Percentiles rank a stretch among this genome's conserved stretches.
These are phyloP conservation scores for Singerocomus rubriflavus DNA, from an alignment of 1,284 basidiomycete species.

Conservation along the genomic window DNA sequence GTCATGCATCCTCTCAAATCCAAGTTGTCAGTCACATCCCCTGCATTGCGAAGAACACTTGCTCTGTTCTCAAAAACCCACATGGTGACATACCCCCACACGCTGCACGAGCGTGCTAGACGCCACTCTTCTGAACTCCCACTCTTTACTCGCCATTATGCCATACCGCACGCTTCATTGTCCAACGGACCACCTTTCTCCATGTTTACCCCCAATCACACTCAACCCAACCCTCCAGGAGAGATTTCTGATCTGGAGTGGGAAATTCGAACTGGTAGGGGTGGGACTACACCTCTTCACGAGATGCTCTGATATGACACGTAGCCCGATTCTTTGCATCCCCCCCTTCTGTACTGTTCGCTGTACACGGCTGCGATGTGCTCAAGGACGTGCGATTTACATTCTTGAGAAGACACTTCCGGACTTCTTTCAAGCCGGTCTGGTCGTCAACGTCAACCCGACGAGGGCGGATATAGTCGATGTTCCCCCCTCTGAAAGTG, in stretches of 20 bases:
- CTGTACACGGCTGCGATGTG: background rate
- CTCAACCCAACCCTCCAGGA: conserved; percentile 5
- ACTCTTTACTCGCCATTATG: conserved; percentile 3
- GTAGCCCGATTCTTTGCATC: conserved; percentile 2
- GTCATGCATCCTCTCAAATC: conserved; percentile 16
- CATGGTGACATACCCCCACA: background rate
- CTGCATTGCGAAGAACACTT: background rate
- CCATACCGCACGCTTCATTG: conserved; percentile 1
- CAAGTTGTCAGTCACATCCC: background rate
- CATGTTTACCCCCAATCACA: conserved; percentile 30
- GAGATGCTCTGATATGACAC: conserved; percentile 34
- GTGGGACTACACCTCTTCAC: conserved; percentile 1
- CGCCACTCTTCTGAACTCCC: conserved; percentile 3
- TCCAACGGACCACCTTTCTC: conserved; percentile 28
- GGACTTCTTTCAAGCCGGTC: conserved; percentile 66
- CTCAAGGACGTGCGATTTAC: conserved; percentile 64
- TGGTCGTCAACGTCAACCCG: conserved; percentile 55
- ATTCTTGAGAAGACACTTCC: conserved; percentile 67
- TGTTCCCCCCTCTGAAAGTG: conserved; percentile 18
- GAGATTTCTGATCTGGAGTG: conserved; percentile 49
- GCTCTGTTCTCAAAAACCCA: background rate
- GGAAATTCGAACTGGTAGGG: conserved; percentile 63
- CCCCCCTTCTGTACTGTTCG: background rate
- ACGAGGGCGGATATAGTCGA: conserved; percentile 25
- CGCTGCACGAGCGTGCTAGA: conserved; percentile 1